These are phyloP conservation scores for Populus nigra DNA, from an alignment of 345 rosid species.

Conservation along the genomic window DNA sequence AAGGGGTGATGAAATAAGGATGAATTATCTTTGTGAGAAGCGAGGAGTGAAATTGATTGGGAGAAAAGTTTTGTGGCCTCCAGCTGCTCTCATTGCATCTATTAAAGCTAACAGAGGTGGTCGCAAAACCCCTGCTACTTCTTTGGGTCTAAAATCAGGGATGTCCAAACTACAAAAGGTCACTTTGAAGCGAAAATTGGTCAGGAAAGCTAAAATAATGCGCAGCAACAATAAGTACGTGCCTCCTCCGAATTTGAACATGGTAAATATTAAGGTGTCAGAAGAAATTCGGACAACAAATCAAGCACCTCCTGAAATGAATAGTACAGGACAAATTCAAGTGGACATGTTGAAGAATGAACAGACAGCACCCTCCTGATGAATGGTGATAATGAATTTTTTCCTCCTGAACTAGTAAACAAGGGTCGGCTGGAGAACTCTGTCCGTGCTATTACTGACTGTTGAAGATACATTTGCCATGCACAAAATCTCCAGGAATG, in stretches of 20 bases:
- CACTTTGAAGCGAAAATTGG: slow-evolving; percentile 57
- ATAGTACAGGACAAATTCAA: slow-evolving; percentile 42
- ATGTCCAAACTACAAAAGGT: slow-evolving; percentile 56
- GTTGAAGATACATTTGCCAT: not conserved
- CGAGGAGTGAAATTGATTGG: slow-evolving; percentile 86
- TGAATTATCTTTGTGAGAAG: slow-evolving; percentile 71
- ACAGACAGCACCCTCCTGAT: slow-evolving; percentile 18
- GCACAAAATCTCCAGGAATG: not conserved
- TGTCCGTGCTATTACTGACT: not conserved
- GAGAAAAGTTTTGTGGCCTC: slow-evolving; percentile 80
- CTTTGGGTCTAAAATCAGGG: slow-evolving; percentile 55
- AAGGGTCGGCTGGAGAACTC: slow-evolving; percentile 1
- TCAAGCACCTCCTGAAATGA: slow-evolving; percentile 28
- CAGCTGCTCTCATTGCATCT: slow-evolving; percentile 84
- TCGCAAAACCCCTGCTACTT: slow-evolving; percentile 54
- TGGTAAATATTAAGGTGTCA: slow-evolving; percentile 26
- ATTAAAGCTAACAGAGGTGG: slow-evolving; percentile 81
- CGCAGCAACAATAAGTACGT: slow-evolving; percentile 36
- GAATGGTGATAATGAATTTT: slow-evolving; percentile 10
- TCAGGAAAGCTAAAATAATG: slow-evolving; percentile 70
- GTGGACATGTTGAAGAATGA: slow-evolving; percentile 30
- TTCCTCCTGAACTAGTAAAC: not conserved
- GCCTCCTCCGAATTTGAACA: slow-evolving; percentile 24
- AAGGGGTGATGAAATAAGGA: slow-evolving; percentile 92
- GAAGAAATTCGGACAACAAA: slow-evolving; percentile 37